Percentiles rank a stretch among this genome's conserved stretches.
Conservation (phyloP, 2,329 filamentous ascomycete genomes). For the Ceratocystis harringtonii region DNA sequence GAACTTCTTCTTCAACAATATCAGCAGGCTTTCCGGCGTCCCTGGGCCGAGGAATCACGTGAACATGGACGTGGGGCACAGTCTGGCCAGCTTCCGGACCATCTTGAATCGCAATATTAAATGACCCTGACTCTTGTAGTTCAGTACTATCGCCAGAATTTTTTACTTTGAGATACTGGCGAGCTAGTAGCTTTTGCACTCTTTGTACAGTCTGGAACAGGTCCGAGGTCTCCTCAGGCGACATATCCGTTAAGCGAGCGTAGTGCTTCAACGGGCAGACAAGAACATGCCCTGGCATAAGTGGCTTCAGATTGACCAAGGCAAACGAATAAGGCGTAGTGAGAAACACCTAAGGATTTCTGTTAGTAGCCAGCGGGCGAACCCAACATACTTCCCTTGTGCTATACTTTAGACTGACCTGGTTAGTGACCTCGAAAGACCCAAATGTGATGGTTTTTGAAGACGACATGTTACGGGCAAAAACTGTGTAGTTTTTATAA, state of each 20-base stretch:
- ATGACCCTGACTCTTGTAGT: conserved; percentile 45
- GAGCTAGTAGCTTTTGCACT: conserved; percentile 60
- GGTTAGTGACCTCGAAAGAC: conserved; percentile 58
- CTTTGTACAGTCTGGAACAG: conserved; percentile 77
- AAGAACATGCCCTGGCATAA: conserved; percentile 85
- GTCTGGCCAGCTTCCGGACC: conserved; percentile 83
- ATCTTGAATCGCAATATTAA: conserved; percentile 94
- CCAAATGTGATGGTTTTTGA: conserved; percentile 48
- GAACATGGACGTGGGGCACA: conserved; percentile 83
- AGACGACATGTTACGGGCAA: conserved; percentile 10
- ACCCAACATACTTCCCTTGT: conserved; percentile 4
- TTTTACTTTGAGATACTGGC: conserved; percentile 32
- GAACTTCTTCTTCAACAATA: conserved; percentile 33
- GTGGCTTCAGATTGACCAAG: conserved; percentile 87
- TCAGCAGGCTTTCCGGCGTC: conserved; percentile 29
- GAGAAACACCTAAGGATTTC: conserved; percentile 59
- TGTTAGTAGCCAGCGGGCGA: not conserved
- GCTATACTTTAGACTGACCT: conserved; percentile 34
- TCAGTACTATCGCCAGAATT: conserved; percentile 24
- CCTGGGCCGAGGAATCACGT: conserved; percentile 65
- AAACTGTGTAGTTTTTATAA: not conserved
- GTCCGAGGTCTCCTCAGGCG: conserved; percentile 55
- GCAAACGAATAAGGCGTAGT: conserved; percentile 66
- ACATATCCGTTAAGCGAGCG: conserved; percentile 61
- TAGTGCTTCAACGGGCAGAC: conserved; percentile 59